Evolutionary conservation across 345 rosid genomes (phyloP), one percentile per base, ranked within the genome.

Genomic region (Conringia planisiliqua): DNA sequence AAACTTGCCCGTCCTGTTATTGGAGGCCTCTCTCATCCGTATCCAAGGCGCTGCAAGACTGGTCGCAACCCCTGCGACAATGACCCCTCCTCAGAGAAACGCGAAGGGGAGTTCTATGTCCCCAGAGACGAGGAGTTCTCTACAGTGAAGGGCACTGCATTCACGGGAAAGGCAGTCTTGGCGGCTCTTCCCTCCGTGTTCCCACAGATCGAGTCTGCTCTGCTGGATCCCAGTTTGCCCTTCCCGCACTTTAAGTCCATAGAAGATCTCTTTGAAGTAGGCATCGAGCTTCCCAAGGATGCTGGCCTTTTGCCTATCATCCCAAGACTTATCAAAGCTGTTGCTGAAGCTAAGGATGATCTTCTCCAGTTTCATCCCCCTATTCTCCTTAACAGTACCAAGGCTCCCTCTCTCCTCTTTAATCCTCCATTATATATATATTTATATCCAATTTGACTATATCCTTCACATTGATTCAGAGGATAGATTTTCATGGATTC

Each of bases 51-150:
- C 3, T 74, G 87, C 43, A 80, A 86, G 47, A 86, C 92, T 0
- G 86, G 88, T 1, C 87, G 88, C 1, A 74, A 72, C 3, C 81
- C 43, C 0, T 76, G 71, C 18, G 10, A 73, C 1, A 16, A 61
- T 29, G 86, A 85, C 57, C 70, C 74, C 0, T 24, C 10, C 5
- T 56, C 87, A 4, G 98, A 93, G 83, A 40, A 64, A 62, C 84
- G 75, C 50, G 40, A 70, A 16, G 43, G 65, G 3, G 20, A 3
- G 40, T 33, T 86, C 42, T 93, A 90, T 20, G 97, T 93, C 13
- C 98, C 97, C 0, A 81, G 97, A 52, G 97, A 90, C 40, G 98
- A 93, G 64, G 81, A 75, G 35, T 92, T 92, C 77, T 80, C 95
- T 1, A 84, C 76, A 51, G 35, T 77, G n/a, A 90, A 90, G 79